Percentiles rank a stretch among this genome's conserved stretches.
These are phyloP conservation scores for Candida methanosorbosa DNA, from an alignment of 805 yeast species.

Conservation along the genomic window DNA sequence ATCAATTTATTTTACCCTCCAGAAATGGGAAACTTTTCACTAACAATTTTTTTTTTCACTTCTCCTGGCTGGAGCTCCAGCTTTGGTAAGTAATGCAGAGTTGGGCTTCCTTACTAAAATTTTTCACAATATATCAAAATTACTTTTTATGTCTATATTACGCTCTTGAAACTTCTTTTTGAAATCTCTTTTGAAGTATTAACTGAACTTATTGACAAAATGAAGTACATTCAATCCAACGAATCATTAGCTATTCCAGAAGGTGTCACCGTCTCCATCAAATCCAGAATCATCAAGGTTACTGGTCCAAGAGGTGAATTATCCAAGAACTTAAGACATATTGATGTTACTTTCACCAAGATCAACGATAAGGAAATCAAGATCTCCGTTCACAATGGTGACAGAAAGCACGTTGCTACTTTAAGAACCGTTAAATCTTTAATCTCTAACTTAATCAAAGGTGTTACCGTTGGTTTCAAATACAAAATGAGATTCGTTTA, in stretches of 20 bases:
- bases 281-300: slow-evolving; percentile 84
- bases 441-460: slow-evolving; percentile 88
- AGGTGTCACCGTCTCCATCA: slow-evolving; percentile 86
- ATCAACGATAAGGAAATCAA: slow-evolving; percentile 63
- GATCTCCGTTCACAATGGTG: slow-evolving; percentile 96
- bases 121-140: too few species aligned
- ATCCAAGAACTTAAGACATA: slow-evolving; percentile 85
- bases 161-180: too few species aligned
- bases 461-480: slow-evolving; percentile 98
- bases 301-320: slow-evolving; percentile 97
- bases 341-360: slow-evolving; percentile 89
- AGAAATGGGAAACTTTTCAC: too few species aligned
- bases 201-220: slow-evolving; percentile 12
- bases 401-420: slow-evolving; percentile 99
- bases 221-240: slow-evolving; percentile 58
- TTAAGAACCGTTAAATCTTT: slow-evolving; percentile 97
- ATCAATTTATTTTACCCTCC: too few species aligned
- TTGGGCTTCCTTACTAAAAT: too few species aligned
- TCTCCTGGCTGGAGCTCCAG: too few species aligned
- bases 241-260: slow-evolving; percentile 68
- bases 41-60: too few species aligned
- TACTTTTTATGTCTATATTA: too few species aligned
- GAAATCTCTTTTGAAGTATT: not conserved
- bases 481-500: slow-evolving; percentile 99
- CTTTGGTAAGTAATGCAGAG: too few species aligned